Base-by-base conservation (phyloP, 116 monocot species). In the Dioscorea cayenensis region DNA sequence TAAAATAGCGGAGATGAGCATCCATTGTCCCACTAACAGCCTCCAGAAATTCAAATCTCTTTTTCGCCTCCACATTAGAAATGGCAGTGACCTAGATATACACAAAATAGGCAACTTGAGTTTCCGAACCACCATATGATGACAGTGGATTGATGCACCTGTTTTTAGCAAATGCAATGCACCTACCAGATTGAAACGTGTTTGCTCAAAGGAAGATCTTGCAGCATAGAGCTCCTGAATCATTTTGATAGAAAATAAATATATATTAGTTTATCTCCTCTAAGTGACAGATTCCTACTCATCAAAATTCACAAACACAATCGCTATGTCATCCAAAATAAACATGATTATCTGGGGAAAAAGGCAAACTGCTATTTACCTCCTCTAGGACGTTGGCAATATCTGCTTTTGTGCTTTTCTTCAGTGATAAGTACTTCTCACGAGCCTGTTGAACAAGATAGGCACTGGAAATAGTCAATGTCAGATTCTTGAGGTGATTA, bases 21-120 rank as follows among this genome's bases (percentile, higher is more conserved):
- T 99, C 99, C 99, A 99, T 99, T 72, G 91, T 99, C 38, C 89
- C 94, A 82, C 99, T 94, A 76, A 99, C 94, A 84, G 99, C 94
- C 77, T 99, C 99, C 80, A 99, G 77, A 81, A 99, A 99, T 78
- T 99, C 99, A 79, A 99, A 94, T 79, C 99, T 89, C 85, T 99
- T 99, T 68, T 99, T 99, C 48, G 94, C 90, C 83, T 99, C 99
- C 37, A 99, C 86, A 80, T 91, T 91, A 38, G 99, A 94, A 77
- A 99, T 83, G 71, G 94, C 77, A 60, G 89, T 94, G 37, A 99
- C 89, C 99, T 99, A 5, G 6, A 22, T 62, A 62, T 23, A 20
- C 62, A 62, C 16, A 23, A 36, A 38, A 20, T 11, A 67, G 25
- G 23, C 58, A 36, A 28, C 25, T 55, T 55, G 5, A 55, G 19